Percentiles rank a stretch among this genome's conserved stretches.
Evolutionary conservation across 306 rosid species (phyloP).

Genomic region (Trifolium fragiferum): DNA sequence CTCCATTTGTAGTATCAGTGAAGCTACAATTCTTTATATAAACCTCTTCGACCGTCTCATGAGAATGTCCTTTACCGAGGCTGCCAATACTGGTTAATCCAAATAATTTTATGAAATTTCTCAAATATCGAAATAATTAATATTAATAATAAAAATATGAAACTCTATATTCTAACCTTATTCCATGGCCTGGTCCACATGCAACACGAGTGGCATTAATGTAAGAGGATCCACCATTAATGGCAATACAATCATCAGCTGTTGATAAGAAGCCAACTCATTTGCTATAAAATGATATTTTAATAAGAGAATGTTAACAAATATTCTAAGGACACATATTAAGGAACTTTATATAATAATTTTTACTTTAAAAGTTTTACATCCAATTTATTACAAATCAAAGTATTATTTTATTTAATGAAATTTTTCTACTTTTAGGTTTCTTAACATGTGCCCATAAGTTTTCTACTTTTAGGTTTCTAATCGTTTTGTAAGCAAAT

Average conservation of each 20-base stretch:
- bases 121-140: neutral
- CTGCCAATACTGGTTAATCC: constrained; percentile 52
- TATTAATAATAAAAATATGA: too few species aligned
- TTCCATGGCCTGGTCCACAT: constrained; percentile 64
- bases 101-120: neutral
- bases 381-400: too few species aligned
- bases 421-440: too few species aligned
- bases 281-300: neutral
- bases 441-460: too few species aligned
- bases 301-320: too few species aligned
- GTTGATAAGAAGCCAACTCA: neutral
- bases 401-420: too few species aligned
- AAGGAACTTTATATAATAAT: neutral
- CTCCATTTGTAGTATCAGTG: constrained; percentile 44
- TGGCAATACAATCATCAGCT: constrained; percentile 60
- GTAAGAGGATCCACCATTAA: constrained; percentile 38
- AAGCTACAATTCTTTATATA: constrained; percentile 45
- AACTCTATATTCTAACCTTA: constrained; percentile 39
- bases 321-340: too few species aligned
- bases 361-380: too few species aligned
- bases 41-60: constrained; percentile 40
- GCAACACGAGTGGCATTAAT: constrained; percentile 42
- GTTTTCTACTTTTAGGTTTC: too few species aligned
- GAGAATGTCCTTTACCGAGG: constrained; percentile 35
- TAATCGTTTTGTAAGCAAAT: too few species aligned